Conservation (phyloP, 106 monocot genomes). For the Acorus gramineus region DNA sequence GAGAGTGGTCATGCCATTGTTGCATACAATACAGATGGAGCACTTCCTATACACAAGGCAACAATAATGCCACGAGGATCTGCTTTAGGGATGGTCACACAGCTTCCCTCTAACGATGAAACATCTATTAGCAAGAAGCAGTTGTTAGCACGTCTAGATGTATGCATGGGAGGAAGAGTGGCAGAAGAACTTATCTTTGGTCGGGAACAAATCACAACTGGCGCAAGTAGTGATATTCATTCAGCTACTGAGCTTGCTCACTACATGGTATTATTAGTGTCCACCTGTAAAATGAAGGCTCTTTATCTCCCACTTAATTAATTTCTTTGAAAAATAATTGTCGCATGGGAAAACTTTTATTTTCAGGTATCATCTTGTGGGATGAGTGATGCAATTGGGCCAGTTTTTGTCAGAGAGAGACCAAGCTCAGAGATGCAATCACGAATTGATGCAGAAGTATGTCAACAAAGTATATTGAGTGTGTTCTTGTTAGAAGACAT, state of each 20-base stretch:
- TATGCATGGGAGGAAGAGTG: slow-evolving; percentile 99
- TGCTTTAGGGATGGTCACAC: slow-evolving; percentile 96
- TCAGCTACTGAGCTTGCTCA: slow-evolving; percentile 89
- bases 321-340: too few species aligned
- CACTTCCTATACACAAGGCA: slow-evolving; percentile 93
- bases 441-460: slow-evolving; percentile 94
- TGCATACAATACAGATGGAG: slow-evolving; percentile 89
- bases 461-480: neutral
- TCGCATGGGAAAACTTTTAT: too few species aligned
- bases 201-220: slow-evolving; percentile 70
- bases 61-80: slow-evolving; percentile 91
- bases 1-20: slow-evolving; percentile 96
- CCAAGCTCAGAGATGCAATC: slow-evolving; percentile 96
- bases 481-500: neutral
- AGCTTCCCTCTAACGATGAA: slow-evolving; percentile 90
- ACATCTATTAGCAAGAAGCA: slow-evolving; percentile 92
- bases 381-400: slow-evolving; percentile 91
- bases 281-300: neutral
- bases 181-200: slow-evolving; percentile 98
- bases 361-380: slow-evolving; percentile 90
- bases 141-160: slow-evolving; percentile 86
- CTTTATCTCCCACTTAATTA: too few species aligned
- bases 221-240: slow-evolving; percentile 83
- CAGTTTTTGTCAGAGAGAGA: slow-evolving; percentile 75
- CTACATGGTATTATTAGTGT: slow-evolving; percentile 53